These are phyloP conservation scores for Astraeus odoratus DNA, from an alignment of 768 basidiomycete genomes.

Conservation along the genomic window DNA sequence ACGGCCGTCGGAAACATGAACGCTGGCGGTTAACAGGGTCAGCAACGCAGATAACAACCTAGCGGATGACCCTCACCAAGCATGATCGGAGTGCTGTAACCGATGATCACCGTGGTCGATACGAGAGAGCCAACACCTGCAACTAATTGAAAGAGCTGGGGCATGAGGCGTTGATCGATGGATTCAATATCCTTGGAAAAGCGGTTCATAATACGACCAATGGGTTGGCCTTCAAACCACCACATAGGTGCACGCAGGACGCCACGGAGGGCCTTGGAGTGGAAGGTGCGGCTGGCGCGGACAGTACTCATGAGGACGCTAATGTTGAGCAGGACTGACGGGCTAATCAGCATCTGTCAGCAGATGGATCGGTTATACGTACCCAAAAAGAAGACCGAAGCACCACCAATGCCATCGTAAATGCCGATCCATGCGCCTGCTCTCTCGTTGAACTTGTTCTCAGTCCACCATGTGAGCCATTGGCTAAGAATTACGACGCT, in stretches of 20 bases:
- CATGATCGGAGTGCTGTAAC: conserved; percentile 24
- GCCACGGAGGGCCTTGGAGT: conserved; percentile 17
- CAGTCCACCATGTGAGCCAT: conserved; percentile 28
- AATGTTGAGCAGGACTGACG: conserved; percentile 18
- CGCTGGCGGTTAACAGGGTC: conserved; percentile 7
- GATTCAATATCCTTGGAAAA: conserved; percentile 37
- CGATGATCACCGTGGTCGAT: conserved; percentile 18
- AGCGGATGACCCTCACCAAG: conserved; percentile 29
- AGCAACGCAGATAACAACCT: conserved; percentile 14
- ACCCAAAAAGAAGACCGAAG: conserved; percentile 15
- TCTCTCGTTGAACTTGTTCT: conserved; percentile 18
- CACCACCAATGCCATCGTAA: conserved; percentile 21
- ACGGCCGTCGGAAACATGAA: conserved; percentile 20
- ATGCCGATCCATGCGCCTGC: conserved; percentile 23
- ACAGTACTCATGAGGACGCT: conserved; percentile 21
- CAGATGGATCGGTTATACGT: background rate
- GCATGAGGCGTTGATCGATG: conserved; percentile 33
- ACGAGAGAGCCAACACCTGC: conserved; percentile 18
- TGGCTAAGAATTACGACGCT: conserved; percentile 19
- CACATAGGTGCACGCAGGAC: conserved; percentile 21
- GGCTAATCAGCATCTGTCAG: background rate
- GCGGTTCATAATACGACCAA: conserved; percentile 42
- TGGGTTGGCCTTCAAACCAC: conserved; percentile 29
- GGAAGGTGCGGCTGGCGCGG: conserved; percentile 21
- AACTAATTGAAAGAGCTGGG: conserved; percentile 22